These are phyloP conservation scores for Drechslerella dactyloides DNA, from an alignment of 2,329 filamentous ascomycete genomes.

Conservation along the genomic window DNA sequence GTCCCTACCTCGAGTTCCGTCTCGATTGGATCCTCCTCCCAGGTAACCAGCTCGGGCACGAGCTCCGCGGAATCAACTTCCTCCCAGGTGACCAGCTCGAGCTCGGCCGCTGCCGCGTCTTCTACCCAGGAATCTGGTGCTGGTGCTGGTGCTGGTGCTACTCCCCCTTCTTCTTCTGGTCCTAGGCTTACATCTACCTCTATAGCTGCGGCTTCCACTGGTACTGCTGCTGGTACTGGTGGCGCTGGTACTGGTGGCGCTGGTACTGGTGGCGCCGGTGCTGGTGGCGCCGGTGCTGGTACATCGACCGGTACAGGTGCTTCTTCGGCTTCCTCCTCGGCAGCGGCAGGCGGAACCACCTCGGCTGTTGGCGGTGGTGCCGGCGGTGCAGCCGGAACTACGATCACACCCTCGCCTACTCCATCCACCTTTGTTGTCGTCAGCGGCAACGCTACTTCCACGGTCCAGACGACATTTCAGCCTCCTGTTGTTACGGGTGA, in stretches of 20 bases:
- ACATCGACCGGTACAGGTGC: not conserved
- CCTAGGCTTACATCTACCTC: slow-evolving; percentile 1
- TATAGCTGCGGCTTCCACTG: slow-evolving; percentile 19
- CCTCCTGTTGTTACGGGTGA: not conserved
- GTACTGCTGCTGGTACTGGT: not conserved
- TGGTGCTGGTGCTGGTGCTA: not conserved
- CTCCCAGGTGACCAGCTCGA: no score
- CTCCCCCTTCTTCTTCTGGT: not conserved
- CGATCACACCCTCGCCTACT: not conserved
- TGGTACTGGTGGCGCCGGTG: no score
- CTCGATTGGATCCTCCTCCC: not conserved
- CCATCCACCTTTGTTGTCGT: not conserved
- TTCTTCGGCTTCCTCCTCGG: no score
- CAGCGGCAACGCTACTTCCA: not conserved
- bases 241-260: no score
- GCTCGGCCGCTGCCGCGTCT: not conserved
- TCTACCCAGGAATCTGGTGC: not conserved
- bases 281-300: slow-evolving; percentile 11
- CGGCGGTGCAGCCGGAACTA: no score
- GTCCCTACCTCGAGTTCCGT: not conserved
- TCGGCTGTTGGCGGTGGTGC: no score
- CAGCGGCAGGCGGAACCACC: no score
- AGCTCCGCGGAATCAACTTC: no score
- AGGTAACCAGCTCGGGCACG: not conserved
- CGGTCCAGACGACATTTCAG: not conserved